Evolutionary conservation across 2,329 filamentous ascomycete species (phyloP).

Genomic region (Chaetomium sp.): DNA sequence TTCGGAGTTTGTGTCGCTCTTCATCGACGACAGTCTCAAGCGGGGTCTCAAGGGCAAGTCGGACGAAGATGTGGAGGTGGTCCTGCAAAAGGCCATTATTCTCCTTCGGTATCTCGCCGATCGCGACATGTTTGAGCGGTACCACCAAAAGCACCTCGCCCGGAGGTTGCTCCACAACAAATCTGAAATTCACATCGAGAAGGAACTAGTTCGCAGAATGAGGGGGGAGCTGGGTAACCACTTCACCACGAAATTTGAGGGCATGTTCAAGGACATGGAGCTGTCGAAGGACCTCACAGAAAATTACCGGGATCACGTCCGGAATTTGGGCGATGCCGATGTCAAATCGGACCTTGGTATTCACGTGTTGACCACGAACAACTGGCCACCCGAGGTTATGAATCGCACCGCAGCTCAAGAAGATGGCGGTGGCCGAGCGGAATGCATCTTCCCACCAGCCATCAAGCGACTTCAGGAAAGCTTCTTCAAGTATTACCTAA

Average conservation of each 20-base stretch:
- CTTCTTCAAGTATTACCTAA: constrained; percentile 83
- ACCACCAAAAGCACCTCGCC: constrained; percentile 96
- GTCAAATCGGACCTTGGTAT: constrained; percentile 71
- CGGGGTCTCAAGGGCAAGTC: constrained; percentile 90
- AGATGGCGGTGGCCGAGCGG: constrained; percentile 37
- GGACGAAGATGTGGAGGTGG: constrained; percentile 73
- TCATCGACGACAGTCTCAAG: constrained; percentile 94
- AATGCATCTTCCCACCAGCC: constrained; percentile 67
- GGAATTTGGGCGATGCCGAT: constrained; percentile 44
- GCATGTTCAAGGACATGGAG: constrained; percentile 96
- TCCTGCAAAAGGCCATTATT: constrained; percentile 84
- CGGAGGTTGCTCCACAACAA: constrained; percentile 82
- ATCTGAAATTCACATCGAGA: constrained; percentile 84
- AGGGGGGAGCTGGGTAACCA: constrained; percentile 93
- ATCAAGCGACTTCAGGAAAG: constrained; percentile 72
- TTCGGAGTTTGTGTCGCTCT: constrained; percentile 90
- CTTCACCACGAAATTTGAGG: constrained; percentile 87
- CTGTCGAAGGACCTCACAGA: constrained; percentile 77
- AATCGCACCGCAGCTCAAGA: constrained; percentile 49
- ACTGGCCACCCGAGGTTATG: constrained; percentile 91
- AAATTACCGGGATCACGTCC: constrained; percentile 65
- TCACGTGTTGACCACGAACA: constrained; percentile 84
- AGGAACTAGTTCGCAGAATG: constrained; percentile 94
- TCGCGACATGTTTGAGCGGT: constrained; percentile 91
- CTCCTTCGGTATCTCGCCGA: constrained; percentile 84